These are phyloP conservation scores for Cutaneotrichosporon cutaneum DNA, from an alignment of 1,284 basidiomycete genomes.

Conservation along the genomic window DNA sequence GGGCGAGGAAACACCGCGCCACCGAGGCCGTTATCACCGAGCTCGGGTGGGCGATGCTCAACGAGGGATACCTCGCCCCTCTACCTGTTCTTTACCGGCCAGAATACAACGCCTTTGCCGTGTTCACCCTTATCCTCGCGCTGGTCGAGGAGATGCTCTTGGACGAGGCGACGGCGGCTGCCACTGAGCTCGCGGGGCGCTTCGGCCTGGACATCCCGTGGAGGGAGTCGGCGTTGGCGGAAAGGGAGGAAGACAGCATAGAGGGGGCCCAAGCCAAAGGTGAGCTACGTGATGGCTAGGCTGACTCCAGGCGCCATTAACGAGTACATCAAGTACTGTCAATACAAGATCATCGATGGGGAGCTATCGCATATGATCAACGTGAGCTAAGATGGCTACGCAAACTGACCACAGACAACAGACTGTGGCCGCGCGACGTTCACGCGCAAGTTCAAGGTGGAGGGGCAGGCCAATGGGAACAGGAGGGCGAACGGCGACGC, in stretches of 20 bases:
- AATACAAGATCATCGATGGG: conserved; percentile 18
- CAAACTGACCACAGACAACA: neutral
- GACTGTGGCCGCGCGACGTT: neutral
- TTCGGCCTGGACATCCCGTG: conserved; percentile 34
- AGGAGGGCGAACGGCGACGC: conserved; percentile 2
- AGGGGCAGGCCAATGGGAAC: neutral
- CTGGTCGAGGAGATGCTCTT: conserved; percentile 28
- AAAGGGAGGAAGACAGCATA: conserved; percentile 18
- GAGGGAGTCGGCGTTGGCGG: conserved; percentile 14
- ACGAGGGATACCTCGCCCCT: conserved; percentile 34
- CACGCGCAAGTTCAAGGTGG: conserved; percentile 15
- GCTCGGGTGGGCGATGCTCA: conserved; percentile 36
- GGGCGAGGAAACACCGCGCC: conserved; percentile 21
- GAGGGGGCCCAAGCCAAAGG: conserved; percentile 29
- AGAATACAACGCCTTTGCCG: conserved; percentile 31
- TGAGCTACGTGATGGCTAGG: conserved; percentile 16
- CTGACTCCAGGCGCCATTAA: conserved; percentile 19
- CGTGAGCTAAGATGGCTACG: neutral
- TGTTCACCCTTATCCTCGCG: conserved; percentile 33
- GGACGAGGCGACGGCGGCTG: conserved; percentile 21
- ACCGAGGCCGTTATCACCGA: conserved; percentile 26
- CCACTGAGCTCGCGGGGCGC: conserved; percentile 30
- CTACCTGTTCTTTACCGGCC: conserved; percentile 34
- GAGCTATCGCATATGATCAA: conserved; percentile 11
- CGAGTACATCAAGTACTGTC: conserved; percentile 22